Conservation (phyloP, 345 rosid genomes). For the Rhodamnia argentea region DNA sequence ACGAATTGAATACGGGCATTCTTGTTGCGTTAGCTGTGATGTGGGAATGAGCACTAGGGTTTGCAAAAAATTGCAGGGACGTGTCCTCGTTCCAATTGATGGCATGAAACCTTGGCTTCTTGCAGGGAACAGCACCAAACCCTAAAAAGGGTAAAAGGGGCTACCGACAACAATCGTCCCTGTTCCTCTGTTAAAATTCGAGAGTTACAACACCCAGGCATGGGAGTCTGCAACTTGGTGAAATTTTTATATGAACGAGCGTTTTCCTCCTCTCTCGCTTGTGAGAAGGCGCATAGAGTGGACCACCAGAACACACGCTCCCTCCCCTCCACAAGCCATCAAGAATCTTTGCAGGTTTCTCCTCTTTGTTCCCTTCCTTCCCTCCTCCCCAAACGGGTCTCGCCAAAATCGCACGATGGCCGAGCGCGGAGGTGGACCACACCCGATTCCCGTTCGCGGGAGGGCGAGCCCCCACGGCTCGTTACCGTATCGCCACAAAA, state of each 20-base stretch:
- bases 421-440: not conserved
- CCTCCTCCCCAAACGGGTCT: not conserved
- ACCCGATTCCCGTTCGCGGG: not conserved
- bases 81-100: not conserved
- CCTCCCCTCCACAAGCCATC: not conserved
- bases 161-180: not conserved
- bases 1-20: not conserved
- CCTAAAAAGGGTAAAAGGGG: not conserved
- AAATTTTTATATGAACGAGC: not conserved
- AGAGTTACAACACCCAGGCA: not conserved
- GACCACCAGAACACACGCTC: not conserved
- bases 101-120: not conserved
- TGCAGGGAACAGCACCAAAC: not conserved
- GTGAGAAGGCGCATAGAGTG: not conserved
- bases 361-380: constrained; percentile 9
- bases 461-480: not conserved
- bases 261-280: not conserved
- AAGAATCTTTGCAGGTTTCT: constrained; percentile 37
- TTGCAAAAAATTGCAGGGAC: not conserved
- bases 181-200: not conserved
- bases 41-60: not conserved
- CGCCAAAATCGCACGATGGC: not conserved
- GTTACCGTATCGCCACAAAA: not conserved
- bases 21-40: not conserved
- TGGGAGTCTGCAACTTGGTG: not conserved